Evolutionary conservation across 2,329 filamentous ascomycete species (phyloP).

Genomic region (Sclerotiophoma versabilis): DNA sequence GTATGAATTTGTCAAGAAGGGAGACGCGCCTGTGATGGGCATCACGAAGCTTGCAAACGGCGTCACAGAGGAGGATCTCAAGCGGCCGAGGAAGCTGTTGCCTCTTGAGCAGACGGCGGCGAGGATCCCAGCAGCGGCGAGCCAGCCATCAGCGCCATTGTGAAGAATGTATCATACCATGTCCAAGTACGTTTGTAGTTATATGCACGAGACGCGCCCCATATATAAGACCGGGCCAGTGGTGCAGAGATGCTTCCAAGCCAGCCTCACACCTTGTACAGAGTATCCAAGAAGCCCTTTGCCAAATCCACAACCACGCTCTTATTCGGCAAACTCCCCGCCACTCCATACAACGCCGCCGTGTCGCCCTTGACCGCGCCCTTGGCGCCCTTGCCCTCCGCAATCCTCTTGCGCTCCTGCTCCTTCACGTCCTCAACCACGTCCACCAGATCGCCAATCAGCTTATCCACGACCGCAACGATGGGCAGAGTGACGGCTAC

Average conservation of each 20-base stretch:
- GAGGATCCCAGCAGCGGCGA: slow-evolving; percentile 65
- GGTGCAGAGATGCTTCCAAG: not conserved
- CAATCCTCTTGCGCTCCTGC: slow-evolving; percentile 75
- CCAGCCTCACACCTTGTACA: slow-evolving; percentile 77
- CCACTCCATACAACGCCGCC: slow-evolving; percentile 91
- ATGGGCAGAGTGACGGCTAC: slow-evolving; percentile 92
- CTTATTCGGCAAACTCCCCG: slow-evolving; percentile 94
- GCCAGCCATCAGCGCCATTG: slow-evolving; percentile 16
- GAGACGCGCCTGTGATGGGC: slow-evolving; percentile 87
- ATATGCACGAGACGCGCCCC: slow-evolving; percentile 1
- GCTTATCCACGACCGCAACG: slow-evolving; percentile 77
- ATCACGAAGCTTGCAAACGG: slow-evolving; percentile 87
- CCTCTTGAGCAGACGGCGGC: slow-evolving; percentile 65
- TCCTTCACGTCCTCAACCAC: slow-evolving; percentile 76
- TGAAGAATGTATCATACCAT: slow-evolving; percentile 14
- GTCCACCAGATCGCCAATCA: slow-evolving; percentile 72
- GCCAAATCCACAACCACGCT: slow-evolving; percentile 90
- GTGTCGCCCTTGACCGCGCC: slow-evolving; percentile 74
- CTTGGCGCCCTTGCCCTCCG: slow-evolving; percentile 70
- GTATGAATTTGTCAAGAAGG: slow-evolving; percentile 94
- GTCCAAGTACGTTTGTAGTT: slow-evolving; percentile 7
- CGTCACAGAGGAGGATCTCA: slow-evolving; percentile 81
- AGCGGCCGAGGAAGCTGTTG: slow-evolving; percentile 75
- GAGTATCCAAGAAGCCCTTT: slow-evolving; percentile 86
- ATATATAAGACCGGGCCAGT: not conserved